Evolutionary conservation across 371 early-diverging fungal genomes (phyloP).

Genomic region (Capillidium rhysosporum): DNA sequence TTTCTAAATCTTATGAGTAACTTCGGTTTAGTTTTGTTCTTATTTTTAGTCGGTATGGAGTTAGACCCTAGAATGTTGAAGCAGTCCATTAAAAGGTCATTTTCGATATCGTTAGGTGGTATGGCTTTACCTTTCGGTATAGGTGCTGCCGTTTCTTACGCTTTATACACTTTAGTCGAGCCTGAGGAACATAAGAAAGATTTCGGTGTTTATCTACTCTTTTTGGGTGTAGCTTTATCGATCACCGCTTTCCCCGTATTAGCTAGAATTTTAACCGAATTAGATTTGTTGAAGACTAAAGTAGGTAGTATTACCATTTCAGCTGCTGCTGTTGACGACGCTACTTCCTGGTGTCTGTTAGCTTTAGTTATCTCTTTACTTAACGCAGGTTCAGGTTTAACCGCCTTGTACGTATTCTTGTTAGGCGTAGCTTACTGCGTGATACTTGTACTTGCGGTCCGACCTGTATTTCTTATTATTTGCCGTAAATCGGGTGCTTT

Average conservation of each 20-base stretch:
- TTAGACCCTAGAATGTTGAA: conserved; percentile 32
- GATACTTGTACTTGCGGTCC: conserved; percentile 30
- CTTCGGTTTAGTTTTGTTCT: conserved; percentile 71
- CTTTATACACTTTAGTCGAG: conserved; percentile 14
- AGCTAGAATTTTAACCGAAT: conserved; percentile 78
- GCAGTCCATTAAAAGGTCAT: conserved; percentile 19
- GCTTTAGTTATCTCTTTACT: conserved; percentile 60
- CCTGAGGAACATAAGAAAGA: conserved; percentile 5
- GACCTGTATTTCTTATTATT: conserved; percentile 27
- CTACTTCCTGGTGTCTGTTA: conserved; percentile 65
- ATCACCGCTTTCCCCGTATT: conserved; percentile 89
- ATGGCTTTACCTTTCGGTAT: conserved; percentile 59
- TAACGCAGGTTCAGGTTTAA: conserved; percentile 33
- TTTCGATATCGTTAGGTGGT: conserved; percentile 40
- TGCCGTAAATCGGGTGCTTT: conserved; percentile 24
- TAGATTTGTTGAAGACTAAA: conserved; percentile 53
- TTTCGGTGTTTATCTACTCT: conserved; percentile 51
- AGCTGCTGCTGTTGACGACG: conserved; percentile 75
- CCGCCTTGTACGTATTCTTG: conserved; percentile 48
- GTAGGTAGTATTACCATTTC: conserved; percentile 69
- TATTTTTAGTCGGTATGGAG: conserved; percentile 76
- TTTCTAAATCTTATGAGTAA: conserved; percentile 58
- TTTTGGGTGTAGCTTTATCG: conserved; percentile 73
- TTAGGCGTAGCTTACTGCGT: conserved; percentile 33
- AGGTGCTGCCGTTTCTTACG: conserved; percentile 45